Conservation (phyloP, 2,329 filamentous ascomycete genomes). For the Fusarium compactum region DNA sequence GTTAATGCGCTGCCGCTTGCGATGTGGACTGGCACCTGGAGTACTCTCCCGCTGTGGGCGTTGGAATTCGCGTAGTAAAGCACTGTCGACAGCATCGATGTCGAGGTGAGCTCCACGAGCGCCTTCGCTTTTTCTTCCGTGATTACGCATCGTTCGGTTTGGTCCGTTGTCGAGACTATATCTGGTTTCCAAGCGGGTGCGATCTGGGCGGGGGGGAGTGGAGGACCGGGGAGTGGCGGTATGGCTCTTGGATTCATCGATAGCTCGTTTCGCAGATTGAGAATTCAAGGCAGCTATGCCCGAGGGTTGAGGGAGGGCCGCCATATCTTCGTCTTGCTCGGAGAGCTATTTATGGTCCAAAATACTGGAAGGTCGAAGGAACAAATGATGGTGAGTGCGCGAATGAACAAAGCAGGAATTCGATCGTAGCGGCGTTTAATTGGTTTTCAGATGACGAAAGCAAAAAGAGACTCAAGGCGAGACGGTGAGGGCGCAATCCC, state of each 20-base stretch:
- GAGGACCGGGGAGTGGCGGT: slow-evolving; percentile 54
- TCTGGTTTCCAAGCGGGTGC: slow-evolving; percentile 58
- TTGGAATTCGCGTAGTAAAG: slow-evolving; percentile 65
- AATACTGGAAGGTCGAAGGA: slow-evolving; percentile 11
- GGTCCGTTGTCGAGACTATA: slow-evolving; percentile 53
- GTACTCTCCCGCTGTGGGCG: slow-evolving; percentile 65
- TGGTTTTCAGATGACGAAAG: slow-evolving; percentile 5
- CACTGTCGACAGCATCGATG: slow-evolving; percentile 62
- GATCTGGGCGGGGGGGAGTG: slow-evolving; percentile 61
- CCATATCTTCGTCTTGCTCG: slow-evolving; percentile 48
- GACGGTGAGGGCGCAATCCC: slow-evolving; percentile 42
- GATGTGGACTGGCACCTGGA: slow-evolving; percentile 65
- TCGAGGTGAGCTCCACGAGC: slow-evolving; percentile 58
- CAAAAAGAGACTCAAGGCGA: slow-evolving; percentile 31
- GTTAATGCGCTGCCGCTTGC: slow-evolving; percentile 71
- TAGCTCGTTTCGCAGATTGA: slow-evolving; percentile 51
- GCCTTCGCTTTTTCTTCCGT: slow-evolving; percentile 53
- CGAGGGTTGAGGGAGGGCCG: slow-evolving; percentile 50
- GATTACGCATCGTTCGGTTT: slow-evolving; percentile 52
- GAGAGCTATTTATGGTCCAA: slow-evolving; percentile 16
- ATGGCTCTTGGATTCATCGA: slow-evolving; percentile 49
- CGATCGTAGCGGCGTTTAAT: slow-evolving; percentile 14
- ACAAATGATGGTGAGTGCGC: slow-evolving; percentile 18
- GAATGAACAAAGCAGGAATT: slow-evolving; percentile 11
- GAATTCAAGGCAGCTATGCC: slow-evolving; percentile 48